phyloP scores from a whole-genome alignment of 306 rosid species.

The Rosa rugosa region DNA sequence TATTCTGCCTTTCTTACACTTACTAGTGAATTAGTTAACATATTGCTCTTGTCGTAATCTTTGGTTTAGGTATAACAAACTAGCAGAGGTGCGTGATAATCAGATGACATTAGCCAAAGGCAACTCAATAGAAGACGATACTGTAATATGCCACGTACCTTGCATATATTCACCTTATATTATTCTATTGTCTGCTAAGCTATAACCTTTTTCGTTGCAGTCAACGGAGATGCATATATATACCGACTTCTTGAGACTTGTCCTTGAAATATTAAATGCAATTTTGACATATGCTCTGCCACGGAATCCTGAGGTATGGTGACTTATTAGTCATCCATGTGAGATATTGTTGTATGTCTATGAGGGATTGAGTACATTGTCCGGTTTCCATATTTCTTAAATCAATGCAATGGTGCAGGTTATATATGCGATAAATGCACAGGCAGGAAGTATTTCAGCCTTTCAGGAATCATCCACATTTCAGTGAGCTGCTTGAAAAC shows the following conservation, averaged over 20 bases:
- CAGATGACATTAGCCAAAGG: slow-evolving; percentile 52
- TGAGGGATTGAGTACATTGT: slow-evolving; percentile 17
- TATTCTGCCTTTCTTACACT: slow-evolving; percentile 12
- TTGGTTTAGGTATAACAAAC: slow-evolving; percentile 71
- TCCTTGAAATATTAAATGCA: slow-evolving; percentile 94
- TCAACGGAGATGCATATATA: slow-evolving; percentile 92
- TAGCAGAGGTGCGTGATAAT: slow-evolving; percentile 67
- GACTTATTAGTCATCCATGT: slow-evolving; percentile 3
- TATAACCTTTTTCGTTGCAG: slow-evolving; percentile 47
- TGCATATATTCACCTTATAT: slow-evolving; percentile 14
- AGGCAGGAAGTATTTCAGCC: slow-evolving; percentile 98
- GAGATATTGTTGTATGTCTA: slow-evolving; percentile 13
- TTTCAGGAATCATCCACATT: slow-evolving; percentile 92
- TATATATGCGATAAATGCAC: slow-evolving; percentile 89
- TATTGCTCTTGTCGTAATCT: slow-evolving; percentile 28
- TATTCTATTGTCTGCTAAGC: slow-evolving; percentile 29
- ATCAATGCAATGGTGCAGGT: slow-evolving; percentile 54
- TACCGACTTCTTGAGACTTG: slow-evolving; percentile 97
- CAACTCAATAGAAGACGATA: slow-evolving; percentile 66
- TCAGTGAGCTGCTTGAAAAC: slow-evolving; percentile 90
- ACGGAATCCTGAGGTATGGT: slow-evolving; percentile 94
- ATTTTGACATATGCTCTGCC: slow-evolving; percentile 94
- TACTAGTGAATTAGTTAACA: slow-evolving; percentile 11
- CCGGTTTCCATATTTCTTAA: slow-evolving; percentile 9
- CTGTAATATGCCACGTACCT: slow-evolving; percentile 44